These are phyloP conservation scores for Saturnispora serradocipensis DNA, from an alignment of 805 yeast genomes.

Conservation along the genomic window DNA sequence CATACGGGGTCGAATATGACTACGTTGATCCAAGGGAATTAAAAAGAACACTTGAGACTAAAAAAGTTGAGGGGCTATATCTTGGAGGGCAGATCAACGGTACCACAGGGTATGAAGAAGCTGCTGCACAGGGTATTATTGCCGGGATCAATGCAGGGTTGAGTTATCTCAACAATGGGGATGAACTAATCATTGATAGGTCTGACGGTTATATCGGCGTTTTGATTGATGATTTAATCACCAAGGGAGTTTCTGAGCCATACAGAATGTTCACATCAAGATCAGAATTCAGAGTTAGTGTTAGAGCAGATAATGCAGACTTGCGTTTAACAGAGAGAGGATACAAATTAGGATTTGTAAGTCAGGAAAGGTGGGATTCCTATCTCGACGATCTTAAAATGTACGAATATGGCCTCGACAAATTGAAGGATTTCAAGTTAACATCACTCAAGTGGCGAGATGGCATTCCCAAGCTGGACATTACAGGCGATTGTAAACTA, in stretches of 20 bases:
- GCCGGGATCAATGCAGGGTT: conserved; percentile 96
- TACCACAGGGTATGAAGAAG: conserved; percentile 98
- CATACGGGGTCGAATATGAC: conserved; percentile 98
- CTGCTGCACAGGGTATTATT: conserved; percentile 91
- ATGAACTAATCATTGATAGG: conserved; percentile 47
- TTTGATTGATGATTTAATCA: conserved; percentile 83
- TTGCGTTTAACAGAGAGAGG: conserved; percentile 69
- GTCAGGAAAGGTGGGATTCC: conserved; percentile 45
- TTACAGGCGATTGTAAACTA: conserved; percentile 45
- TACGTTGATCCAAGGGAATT: conserved; percentile 91
- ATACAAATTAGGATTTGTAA: conserved; percentile 53
- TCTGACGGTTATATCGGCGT: conserved; percentile 90
- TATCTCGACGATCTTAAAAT: conserved; percentile 35
- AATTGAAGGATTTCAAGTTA: conserved; percentile 35
- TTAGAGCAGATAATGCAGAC: conserved; percentile 93
- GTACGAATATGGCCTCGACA: conserved; percentile 36
- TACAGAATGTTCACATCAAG: conserved; percentile 97
- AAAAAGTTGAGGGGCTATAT: conserved; percentile 63
- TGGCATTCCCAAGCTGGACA: conserved; percentile 34
- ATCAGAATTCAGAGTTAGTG: conserved; percentile 84
- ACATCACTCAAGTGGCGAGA: conserved; percentile 61
- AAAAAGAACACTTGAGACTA: conserved; percentile 70
- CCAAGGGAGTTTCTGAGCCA: conserved; percentile 95
- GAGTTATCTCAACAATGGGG: conserved; percentile 24
- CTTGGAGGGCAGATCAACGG: conserved; percentile 98